Evolutionary conservation across 345 rosid species (phyloP).

Genomic region (Pseudoturritis turrita): DNA sequence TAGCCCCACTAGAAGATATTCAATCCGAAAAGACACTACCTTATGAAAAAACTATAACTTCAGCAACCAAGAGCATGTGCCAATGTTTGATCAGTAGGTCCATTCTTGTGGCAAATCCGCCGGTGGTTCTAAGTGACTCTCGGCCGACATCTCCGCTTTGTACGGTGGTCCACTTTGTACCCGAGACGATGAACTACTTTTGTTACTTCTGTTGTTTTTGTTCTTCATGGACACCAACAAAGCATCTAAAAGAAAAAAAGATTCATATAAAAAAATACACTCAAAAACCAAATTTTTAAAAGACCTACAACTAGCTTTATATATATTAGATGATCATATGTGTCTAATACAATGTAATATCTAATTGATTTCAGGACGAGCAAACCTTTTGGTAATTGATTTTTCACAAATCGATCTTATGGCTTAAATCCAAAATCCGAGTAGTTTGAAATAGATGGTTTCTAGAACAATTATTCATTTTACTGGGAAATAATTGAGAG

Average conservation of each 20-base stretch:
- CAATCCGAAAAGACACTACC: slow-evolving; percentile 26
- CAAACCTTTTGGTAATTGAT: background rate
- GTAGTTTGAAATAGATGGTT: background rate
- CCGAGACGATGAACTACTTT: slow-evolving; percentile 28
- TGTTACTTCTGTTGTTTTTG: slow-evolving; percentile 28
- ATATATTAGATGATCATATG: background rate
- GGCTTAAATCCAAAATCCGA: background rate
- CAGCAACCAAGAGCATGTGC: slow-evolving; percentile 16
- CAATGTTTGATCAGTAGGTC: slow-evolving; percentile 46
- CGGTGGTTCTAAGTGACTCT: slow-evolving; percentile 38
- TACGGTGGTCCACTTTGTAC: slow-evolving; percentile 33
- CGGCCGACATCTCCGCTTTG: slow-evolving; percentile 33
- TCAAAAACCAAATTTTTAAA: background rate
- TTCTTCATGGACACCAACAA: slow-evolving; percentile 26
- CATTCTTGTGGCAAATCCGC: slow-evolving; percentile 71
- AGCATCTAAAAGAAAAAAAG: slow-evolving; percentile 26
- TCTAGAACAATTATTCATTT: background rate
- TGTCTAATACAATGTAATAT: background rate
- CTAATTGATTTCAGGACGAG: background rate
- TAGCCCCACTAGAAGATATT: slow-evolving; percentile 16
- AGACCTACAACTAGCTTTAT: background rate
- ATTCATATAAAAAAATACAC: background rate
- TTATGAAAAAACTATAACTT: slow-evolving; percentile 8
- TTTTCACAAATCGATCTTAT: background rate
- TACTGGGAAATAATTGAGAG: background rate